Base-by-base conservation (phyloP, 768 basidiomycete species). In the Tylopilus felleus region DNA sequence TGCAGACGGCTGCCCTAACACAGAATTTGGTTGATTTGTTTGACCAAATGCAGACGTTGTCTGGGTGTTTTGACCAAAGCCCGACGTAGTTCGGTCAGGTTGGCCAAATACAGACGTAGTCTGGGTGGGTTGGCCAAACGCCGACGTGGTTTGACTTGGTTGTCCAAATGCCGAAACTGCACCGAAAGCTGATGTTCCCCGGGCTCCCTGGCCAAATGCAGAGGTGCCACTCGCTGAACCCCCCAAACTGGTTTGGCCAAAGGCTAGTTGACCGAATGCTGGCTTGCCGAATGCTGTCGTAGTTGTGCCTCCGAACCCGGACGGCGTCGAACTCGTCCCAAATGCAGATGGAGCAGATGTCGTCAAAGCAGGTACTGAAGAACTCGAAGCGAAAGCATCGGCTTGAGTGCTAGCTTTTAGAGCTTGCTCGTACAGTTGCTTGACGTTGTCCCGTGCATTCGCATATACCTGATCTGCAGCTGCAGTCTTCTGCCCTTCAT, bases 401-500 rank as follows among this genome's bases (percentile, higher is more conserved):
- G 51, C 38, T 25, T 68, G 60, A 38, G 53, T 53, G 52, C 76
- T 79, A 53, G 76, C 73, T 57, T 77, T 77, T 10, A 69, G 51
- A 1, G 85, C 84, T 60, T 80, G 77, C 14, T 84, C 77, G 51
- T 77, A 82, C 0, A 78, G 72, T 59, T 81, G 76, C 47, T 65
- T 61, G 14, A 78, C 49, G 57, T 86, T 86, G 35, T 64, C 64
- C 14, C 76, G 73, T 3, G 78, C 81, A 52, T 79, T 81, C 73
- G 67, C 51, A 55, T 70, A 80, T 14, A 71, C 64, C 47, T 79
- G 75, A 7, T 84, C 78, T 8, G 87, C 84, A 16, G 77, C 72
- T 8, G 76, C 58, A 29, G 80, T 84, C 59, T 77, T 77, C 28
- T 76, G 75, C 6, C 74, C 65, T 70, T 91, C 88, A 55, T 84